Base-by-base conservation (phyloP, 2,329 filamentous ascomycete species). In the Colletotrichum nymphaeae region DNA sequence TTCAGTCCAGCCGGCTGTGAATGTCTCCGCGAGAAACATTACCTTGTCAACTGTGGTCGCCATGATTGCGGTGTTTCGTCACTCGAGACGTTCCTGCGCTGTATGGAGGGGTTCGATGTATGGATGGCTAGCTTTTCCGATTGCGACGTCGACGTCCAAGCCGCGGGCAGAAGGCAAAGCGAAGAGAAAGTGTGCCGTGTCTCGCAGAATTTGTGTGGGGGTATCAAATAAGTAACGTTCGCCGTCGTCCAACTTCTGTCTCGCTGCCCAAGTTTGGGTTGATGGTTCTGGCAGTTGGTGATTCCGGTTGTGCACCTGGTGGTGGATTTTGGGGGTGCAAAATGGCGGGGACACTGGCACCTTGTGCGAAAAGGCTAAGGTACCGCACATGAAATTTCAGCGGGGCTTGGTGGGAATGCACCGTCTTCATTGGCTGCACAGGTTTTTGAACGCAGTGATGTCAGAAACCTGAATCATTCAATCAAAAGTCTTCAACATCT, bases 41-140 rank as follows among this genome's bases (percentile, higher is more conserved):
- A 94, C 95, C 93, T 98, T 98, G 80, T 98, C 96, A 83, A 98
- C 95, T 55, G 96, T 98, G 74, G 96, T 98, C 89, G 96, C 89
- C 97, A 98, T 98, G 80, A 84, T 93, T 88, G 82, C 82, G 79
- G 75, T 75, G 35, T 71, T 73, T 52, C 46, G 67, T 73, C 59
- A 35, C 46, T 52, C 73, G 59, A 60, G 60, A 52, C 55, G 53
- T 49, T 60, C 26, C 37, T 69, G 52, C 28, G 26, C 22, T 28
- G 28, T 49, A 52, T 57, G 35, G n/a, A 59, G 32, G 37, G 63
- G 30, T 52, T 58, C n/a, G 28, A 24, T 57, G 42, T 35, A 12
- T 35, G 32, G 52, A 26, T 37, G 19, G 7, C 26, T 42, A 35
- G 56, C 35, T 46, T 63, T 55, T 35, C 26, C 69, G 32, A 14